Evolutionary conservation across 2,329 filamentous ascomycete species (phyloP), one percentile per base, ranked within the genome.

Genomic region (Neospermospora avenae): DNA sequence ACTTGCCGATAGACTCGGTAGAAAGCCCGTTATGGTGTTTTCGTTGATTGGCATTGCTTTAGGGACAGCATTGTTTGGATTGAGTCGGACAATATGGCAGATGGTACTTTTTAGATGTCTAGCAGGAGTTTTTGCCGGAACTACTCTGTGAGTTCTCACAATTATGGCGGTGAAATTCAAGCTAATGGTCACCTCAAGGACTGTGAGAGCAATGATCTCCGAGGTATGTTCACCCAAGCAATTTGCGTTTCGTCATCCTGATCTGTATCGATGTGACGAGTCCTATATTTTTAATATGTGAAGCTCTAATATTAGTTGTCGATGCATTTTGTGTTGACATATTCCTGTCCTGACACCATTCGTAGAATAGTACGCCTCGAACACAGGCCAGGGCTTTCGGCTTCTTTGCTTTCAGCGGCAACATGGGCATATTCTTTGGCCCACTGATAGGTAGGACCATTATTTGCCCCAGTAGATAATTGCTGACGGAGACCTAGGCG

Each of bases 331-430:
- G n/a, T n/a, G n/a, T n/a, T n/a, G n/a, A n/a, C n/a, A n/a, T n/a
- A n/a, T n/a, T n/a, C n/a, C n/a, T n/a, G 18, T 11, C 8, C 39
- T 42, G n/a, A 42, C 39, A 8, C 3, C 39, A 6, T 20, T 8
- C 1, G 34, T 14, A 95, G 74, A 84, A 86, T 66, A 88, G 84
- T 72, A 89, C 86, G 0, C 75, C 81, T 4, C 80, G 82, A 63
- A 92, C 86, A 0, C 89, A 93, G 73, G 89, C 90, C 0, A 77
- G 80, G 28, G 85, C 87, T 0, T 95, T 93, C 69, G 86, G 86
- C 69, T 89, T 85, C 78, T 93, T 93, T 70, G 88, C 89, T 10
- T 90, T 93, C 69, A 78, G 82, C 0, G 84, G 85, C 4, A 93
- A 93, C 65, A 22, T 93, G 8, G 90, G 90, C 3, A 85, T 93